phyloP scores from a whole-genome alignment of 805 yeast genomes.

The Saturnispora hagleri region DNA sequence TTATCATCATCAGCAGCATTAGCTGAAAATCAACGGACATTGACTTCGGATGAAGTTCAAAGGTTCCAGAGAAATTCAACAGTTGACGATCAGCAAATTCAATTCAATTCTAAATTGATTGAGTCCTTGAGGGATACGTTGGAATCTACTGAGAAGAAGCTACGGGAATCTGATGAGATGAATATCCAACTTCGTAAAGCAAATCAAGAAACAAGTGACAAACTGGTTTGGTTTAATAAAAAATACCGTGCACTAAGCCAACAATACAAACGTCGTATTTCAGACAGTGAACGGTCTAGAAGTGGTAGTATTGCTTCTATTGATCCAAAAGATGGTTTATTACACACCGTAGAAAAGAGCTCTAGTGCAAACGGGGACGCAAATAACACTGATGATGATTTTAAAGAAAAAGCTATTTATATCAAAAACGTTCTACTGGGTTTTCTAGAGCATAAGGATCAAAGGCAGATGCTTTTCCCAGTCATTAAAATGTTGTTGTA shows the following conservation, averaged over 20 bases:
- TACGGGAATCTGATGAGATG: conserved; percentile 46
- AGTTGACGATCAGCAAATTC: background rate
- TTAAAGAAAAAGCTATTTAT: conserved; percentile 54
- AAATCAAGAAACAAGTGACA: conserved; percentile 60
- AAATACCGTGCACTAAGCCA: conserved; percentile 57
- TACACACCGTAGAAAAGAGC: background rate
- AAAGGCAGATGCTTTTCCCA: conserved; percentile 74
- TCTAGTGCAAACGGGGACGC: conserved; percentile 4
- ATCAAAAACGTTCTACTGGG: conserved; percentile 86
- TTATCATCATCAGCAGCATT: background rate
- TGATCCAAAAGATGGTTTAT: background rate
- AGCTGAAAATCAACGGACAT: background rate
- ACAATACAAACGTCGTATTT: conserved; percentile 35
- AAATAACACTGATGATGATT: conserved; percentile 19
- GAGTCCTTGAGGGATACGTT: conserved; percentile 46
- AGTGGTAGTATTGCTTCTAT: conserved; percentile 14
- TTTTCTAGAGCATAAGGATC: conserved; percentile 87
- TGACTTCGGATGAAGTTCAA: background rate
- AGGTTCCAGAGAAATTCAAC: conserved; percentile 1
- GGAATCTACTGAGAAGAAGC: conserved; percentile 38
- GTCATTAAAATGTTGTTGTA: conserved; percentile 71
- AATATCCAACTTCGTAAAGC: conserved; percentile 46
- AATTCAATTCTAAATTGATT: conserved; percentile 17
- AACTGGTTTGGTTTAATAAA: conserved; percentile 59
- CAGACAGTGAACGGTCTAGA: conserved; percentile 16